Evolutionary conservation across 2,329 filamentous ascomycete genomes (phyloP), one percentile per base, ranked within the genome.

Genomic region (Cladophialophora yegresii): DNA sequence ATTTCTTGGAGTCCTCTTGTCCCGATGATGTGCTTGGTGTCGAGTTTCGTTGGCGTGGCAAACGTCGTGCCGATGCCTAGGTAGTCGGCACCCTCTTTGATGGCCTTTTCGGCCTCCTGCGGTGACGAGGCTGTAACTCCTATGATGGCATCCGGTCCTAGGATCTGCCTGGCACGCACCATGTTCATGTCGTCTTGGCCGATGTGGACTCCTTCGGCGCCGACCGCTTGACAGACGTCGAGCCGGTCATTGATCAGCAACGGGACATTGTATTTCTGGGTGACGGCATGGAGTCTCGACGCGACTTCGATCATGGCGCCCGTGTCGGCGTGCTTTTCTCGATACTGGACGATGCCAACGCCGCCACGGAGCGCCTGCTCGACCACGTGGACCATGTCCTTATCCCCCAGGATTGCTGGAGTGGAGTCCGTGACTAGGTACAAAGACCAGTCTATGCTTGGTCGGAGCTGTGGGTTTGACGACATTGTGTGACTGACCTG

Each of bases 381-480:
- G 60, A 97, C 92, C 0, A 96, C 88, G 9, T 84, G 71, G 65
- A 85, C 84, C 43, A 97, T 82, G 74, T 92, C 84, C 71, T 84
- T 85, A 67, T 83, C 79, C 61, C 90, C 90, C 50, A 97, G 86
- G 70, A 96, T 92, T 36, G 87, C 86, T 13, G 89, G 85, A n/a
- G 92, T 96, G 57, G 92, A 95, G 82, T 97, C 93, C 4, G 93
- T 97, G 71, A 97, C 93, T 63, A 97, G 84, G 75, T 97, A 97
- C 45, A 97, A 81, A 55, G 89, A 88, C 76, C 96, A 93, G 77
- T 96, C 87, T 54, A 89, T 81, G 12, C 30, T 32, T 5, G 23
- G 5, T 49, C 22, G 78, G 73, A 74, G 76, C 78, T 67, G 32
- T 58, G 58, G 23, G 70, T 67, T 66, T 69, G 67, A 68, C 67